Conservation (phyloP, 495 filamentous ascomycete genomes). For the Hyphodiscus hymeniophilus region DNA sequence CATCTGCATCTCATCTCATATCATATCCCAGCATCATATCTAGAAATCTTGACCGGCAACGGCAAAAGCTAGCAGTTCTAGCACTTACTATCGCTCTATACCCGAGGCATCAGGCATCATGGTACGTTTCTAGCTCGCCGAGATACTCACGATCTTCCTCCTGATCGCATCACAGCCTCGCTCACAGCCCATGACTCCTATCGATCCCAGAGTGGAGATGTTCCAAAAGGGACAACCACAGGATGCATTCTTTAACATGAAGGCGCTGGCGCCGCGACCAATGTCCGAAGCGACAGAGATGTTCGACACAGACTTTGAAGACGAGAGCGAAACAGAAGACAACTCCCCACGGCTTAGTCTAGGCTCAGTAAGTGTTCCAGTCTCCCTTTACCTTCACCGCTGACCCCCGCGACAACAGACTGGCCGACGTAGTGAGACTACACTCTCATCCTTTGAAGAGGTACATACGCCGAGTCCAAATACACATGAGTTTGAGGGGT, state of each 20-base stretch:
- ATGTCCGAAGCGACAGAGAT: conserved; percentile 62
- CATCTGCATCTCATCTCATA: conserved; percentile 4
- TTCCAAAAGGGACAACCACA: conserved; percentile 34
- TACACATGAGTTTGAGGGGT: conserved; percentile 32
- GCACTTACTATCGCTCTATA: conserved; percentile 14
- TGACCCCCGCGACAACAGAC: conserved; percentile 29
- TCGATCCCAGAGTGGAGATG: conserved; percentile 33
- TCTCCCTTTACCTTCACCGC: neutral
- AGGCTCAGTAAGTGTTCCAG: conserved; percentile 48
- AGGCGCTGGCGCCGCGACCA: conserved; percentile 40
- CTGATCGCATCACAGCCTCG: conserved; percentile 12
- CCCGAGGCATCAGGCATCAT: conserved; percentile 13
- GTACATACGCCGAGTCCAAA: conserved; percentile 52
- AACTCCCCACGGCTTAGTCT: conserved; percentile 54
- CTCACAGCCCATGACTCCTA: conserved; percentile 12
- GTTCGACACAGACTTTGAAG: conserved; percentile 67
- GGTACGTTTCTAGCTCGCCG: conserved; percentile 1
- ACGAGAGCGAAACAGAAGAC: conserved; percentile 51
- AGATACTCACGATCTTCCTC: neutral
- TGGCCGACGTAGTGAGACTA: conserved; percentile 60
- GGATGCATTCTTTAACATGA: conserved; percentile 41
- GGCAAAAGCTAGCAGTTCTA: conserved; percentile 21
- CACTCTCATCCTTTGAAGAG: conserved; percentile 69
- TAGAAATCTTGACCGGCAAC: conserved; percentile 22
- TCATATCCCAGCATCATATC: conserved; percentile 11